These are phyloP conservation scores for Neurospora sp. DNA, from an alignment of 495 filamentous ascomycete species.

Conservation along the genomic window DNA sequence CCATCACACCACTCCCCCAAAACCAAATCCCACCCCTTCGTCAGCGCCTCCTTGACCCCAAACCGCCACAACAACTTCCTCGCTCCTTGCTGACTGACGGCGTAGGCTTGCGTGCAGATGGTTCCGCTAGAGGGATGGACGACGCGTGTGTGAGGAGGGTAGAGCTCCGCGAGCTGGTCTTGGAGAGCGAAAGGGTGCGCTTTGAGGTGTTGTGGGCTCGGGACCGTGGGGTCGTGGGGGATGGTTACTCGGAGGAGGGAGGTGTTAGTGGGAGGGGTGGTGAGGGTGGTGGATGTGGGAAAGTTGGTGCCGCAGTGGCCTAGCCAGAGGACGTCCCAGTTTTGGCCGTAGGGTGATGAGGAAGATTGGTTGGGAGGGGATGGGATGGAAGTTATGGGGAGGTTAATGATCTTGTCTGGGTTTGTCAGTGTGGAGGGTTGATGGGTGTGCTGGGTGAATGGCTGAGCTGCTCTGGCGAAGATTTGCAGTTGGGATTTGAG, in stretches of 20 bases:
- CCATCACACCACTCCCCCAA: slow-evolving; percentile 37
- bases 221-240: slow-evolving; percentile 30
- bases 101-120: slow-evolving; percentile 37
- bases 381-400: not conserved
- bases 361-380: not conserved
- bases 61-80: slow-evolving; percentile 34
- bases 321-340: slow-evolving; percentile 43
- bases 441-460: slow-evolving; percentile 15
- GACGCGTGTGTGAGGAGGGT: slow-evolving; percentile 33
- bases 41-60: slow-evolving; percentile 21
- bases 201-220: slow-evolving; percentile 27
- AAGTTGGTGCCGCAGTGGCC: slow-evolving; percentile 40
- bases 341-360: slow-evolving; percentile 27
- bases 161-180: slow-evolving; percentile 26
- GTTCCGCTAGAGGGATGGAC: slow-evolving; percentile 31
- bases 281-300: slow-evolving; percentile 7
- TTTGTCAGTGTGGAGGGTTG: too few relatives aligned
- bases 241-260: slow-evolving; percentile 22
- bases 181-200: slow-evolving; percentile 34
- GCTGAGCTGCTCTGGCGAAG: slow-evolving; percentile 25
- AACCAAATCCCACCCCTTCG: slow-evolving; percentile 35
- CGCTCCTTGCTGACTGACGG: slow-evolving; percentile 33
- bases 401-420: not conserved
- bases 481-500: slow-evolving; percentile 33
- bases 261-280: not conserved